Percentiles rank a stretch among this genome's conserved stretches.
Evolutionary conservation across 176 grass and related monocot genomes (phyloP).

Genomic region (Carex pumila): DNA sequence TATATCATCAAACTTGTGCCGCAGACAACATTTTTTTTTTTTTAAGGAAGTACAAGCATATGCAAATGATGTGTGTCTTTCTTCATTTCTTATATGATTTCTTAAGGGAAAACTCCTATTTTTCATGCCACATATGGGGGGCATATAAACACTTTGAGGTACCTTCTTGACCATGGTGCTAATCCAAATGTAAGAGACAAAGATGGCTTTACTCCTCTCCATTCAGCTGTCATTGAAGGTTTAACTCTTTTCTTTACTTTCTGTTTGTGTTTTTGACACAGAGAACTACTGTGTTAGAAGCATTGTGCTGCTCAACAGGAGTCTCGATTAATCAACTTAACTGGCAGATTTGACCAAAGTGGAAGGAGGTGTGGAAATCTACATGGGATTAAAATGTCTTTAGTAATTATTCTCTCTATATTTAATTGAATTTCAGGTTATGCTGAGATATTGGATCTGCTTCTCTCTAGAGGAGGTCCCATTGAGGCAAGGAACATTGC

Average conservation of each 20-base stretch:
- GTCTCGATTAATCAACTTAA: not conserved
- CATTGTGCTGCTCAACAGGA: not conserved
- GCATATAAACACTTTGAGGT: constrained; percentile 7
- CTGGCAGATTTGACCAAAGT: not conserved
- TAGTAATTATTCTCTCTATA: not conserved
- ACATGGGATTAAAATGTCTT: not conserved
- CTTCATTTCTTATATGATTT: not conserved
- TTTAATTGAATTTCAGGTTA: not conserved
- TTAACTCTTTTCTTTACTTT: not conserved
- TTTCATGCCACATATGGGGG: constrained; percentile 19
- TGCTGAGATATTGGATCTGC: not conserved
- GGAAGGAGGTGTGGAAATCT: not conserved
- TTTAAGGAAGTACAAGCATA: too few relatives aligned
- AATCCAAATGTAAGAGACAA: constrained; percentile 9
- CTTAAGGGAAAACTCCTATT: constrained; percentile 33
- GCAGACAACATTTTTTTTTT: too few relatives aligned
- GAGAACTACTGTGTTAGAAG: not conserved
- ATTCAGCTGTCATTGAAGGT: constrained; percentile 34
- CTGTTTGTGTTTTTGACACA: not conserved
- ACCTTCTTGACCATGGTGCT: constrained; percentile 44
- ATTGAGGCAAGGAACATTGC: not conserved
- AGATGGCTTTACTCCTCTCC: constrained; percentile 33
- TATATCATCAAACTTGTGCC: too few relatives aligned
- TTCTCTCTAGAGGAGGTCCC: constrained; percentile 2
- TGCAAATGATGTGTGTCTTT: not conserved